phyloP scores from a whole-genome alignment of 1,139 yeast genomes.

The Sugiyamaella japonica region DNA sequence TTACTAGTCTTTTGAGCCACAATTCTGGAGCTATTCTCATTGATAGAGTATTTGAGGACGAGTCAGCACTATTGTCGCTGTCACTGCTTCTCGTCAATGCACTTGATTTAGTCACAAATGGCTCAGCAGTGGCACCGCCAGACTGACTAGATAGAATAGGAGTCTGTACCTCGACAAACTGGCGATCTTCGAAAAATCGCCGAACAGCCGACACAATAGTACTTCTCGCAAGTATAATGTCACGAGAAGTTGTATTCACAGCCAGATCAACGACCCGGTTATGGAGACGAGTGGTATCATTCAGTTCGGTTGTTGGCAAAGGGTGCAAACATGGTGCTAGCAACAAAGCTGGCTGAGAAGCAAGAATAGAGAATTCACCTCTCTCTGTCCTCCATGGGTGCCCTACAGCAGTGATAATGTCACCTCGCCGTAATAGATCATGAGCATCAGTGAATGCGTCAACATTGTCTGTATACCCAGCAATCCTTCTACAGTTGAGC shows the following conservation, averaged over 20 bases:
- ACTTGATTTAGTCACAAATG: constrained; percentile 63
- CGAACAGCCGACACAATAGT: constrained; percentile 57
- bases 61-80: constrained; percentile 10
- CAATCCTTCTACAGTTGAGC: constrained; percentile 53
- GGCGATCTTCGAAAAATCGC: constrained; percentile 52
- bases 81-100: constrained; percentile 43
- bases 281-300: constrained; percentile 57
- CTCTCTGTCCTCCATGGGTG: constrained; percentile 70
- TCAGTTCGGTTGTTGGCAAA: constrained; percentile 58
- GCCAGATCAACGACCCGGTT: constrained; percentile 76
- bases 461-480: constrained; percentile 34
- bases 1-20: constrained; percentile 81
- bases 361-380: constrained; percentile 75
- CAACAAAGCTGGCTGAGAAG: constrained; percentile 50
- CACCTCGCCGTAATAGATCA: constrained; percentile 63
- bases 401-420: constrained; percentile 64
- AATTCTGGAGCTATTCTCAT: constrained; percentile 92
- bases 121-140: constrained; percentile 89
- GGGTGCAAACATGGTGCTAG: constrained; percentile 72
- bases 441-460: constrained; percentile 52
- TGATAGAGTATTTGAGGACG: constrained; percentile 42
- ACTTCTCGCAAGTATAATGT: constrained; percentile 56
- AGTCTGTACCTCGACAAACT: constrained; percentile 81
- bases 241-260: constrained; percentile 53
- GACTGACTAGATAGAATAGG: constrained; percentile 71